Base-by-base conservation (phyloP, 1,284 basidiomycete genomes). In the Peniophora sp. region DNA sequence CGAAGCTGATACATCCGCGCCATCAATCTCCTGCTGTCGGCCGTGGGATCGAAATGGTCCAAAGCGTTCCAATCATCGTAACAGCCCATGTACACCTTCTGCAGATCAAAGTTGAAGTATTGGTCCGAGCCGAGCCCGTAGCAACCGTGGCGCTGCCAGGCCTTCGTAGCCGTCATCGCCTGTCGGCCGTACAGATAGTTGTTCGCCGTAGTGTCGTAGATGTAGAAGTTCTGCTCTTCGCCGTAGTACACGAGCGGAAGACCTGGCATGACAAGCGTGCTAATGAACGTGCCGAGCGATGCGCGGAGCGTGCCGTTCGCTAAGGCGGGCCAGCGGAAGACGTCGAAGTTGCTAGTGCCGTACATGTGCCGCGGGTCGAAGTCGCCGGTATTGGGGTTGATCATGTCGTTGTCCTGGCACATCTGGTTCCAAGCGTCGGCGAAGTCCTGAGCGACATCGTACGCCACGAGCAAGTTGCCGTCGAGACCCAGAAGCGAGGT, bases 101-200 rank as follows among this genome's bases (percentile, higher is more conserved):
- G 85, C 55, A 94, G 72, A 2, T 87, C 86, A 78, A 93, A 88
- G 66, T 93, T 88, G 74, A 83, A 95, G 70, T 92, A 95, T 62
- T 95, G 92, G 54, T 81, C 76, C 3, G 92, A 93, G 24, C 92
- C 92, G 36, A 94, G 79, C 50, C 74, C 76, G 68, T 95, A 95
- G 66, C 92, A 95, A 10, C 92, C 92, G 63, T 96, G 92, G 39
- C 86, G 81, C 64, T 92, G 86, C 92, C 92, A 96, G 0, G 92
- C 92, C 47, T 71, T 80, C 61, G 76, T 91, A 47, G 79, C 78
- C 32, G 84, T 76, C 92, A 95, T 96, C 15, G 92, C 79, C 70
- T 95, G 92, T 74, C 92, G 92, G 50, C 92, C 87, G 58, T 85
- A 91, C 52, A 95, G 82, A 70, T 94, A 95, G 68, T 94, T 94